A percentile compares a stretch with the other conserved stretches of the same genome.
phyloP scores from a whole-genome alignment of 164 flowering plant species.

The Vitis amurensis region DNA sequence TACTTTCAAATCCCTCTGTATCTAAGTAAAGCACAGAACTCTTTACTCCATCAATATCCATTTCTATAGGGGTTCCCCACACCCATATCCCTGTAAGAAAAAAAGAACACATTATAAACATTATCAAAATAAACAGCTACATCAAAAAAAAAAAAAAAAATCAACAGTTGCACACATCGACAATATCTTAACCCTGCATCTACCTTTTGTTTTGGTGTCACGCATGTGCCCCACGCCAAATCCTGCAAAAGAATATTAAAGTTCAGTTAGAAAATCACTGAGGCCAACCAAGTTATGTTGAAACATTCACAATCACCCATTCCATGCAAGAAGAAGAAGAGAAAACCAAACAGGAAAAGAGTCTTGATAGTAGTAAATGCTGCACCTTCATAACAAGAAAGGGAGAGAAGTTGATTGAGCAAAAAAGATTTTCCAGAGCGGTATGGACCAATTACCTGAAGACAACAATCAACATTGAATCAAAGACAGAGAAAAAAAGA shows the following conservation, averaged over 20 bases:
- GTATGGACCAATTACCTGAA: slow-evolving; percentile 98
- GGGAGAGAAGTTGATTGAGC: slow-evolving; percentile 97
- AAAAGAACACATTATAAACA: not conserved
- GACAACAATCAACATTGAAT: slow-evolving; percentile 15
- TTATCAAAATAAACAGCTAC: not conserved
- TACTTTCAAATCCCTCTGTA: slow-evolving; percentile 99
- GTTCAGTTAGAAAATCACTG: not conserved
- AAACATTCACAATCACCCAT: not conserved
- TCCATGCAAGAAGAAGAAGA: not conserved
- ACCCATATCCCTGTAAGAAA: slow-evolving; percentile 83
- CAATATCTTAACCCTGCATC: not conserved
- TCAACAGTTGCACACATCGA: not conserved
- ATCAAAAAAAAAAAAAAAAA: not conserved
- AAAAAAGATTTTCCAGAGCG: slow-evolving; percentile 99
- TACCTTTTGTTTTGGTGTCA: slow-evolving; percentile 98
- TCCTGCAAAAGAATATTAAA: slow-evolving; percentile 43
- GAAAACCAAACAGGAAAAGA: not conserved
- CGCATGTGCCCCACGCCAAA: slow-evolving; percentile 99
- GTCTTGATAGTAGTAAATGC: not conserved
- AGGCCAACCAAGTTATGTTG: not conserved
- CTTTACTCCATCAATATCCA: slow-evolving; percentile 76
- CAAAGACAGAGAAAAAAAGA: slow-evolving; percentile 6
- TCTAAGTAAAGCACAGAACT: slow-evolving; percentile 93
- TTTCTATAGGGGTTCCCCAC: slow-evolving; percentile 86
- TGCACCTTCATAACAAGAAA: slow-evolving; percentile 94